Base-by-base conservation (phyloP, 768 basidiomycete genomes). In the Suillus tomentosus region DNA sequence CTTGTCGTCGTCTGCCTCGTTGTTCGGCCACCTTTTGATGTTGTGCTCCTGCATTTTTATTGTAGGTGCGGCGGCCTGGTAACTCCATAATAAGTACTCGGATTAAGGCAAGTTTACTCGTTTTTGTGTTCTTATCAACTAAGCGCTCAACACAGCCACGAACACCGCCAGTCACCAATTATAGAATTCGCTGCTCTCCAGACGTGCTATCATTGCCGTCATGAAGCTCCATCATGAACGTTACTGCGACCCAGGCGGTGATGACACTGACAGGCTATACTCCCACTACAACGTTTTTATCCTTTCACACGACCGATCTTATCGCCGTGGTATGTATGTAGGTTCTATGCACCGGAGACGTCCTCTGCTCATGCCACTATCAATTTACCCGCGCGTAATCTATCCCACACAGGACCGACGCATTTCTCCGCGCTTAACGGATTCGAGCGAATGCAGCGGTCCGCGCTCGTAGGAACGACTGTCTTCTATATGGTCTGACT, bases 1-100 rank as follows among this genome's bases (percentile, higher is more conserved):
- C 9, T 58, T 11, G 55, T 65, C 64, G 47, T 24, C 34, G 40
- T 62, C 37, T 55, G 17, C 13, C 51, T 36, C 53, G 64, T 62
- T 42, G 66, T 64, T 56, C 47, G 34, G 39, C 24, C 5, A 40
- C 24, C 15, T 9, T 15, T 40, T 17, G 22, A 39, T 40, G 37
- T 40, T 39, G 56, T 57, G 11, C 57, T 42, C 17, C 24, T 22
- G 0, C 10, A 22, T 17, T 27, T 37, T 9, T 19, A 58, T 40
- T 19, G 24, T 27, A 11, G 13, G 27, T 27, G 31, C 31, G 48
- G 24, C 17, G 51, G 27, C 17, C 27, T 17, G 24, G 15, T 39
- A 27, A 31, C 22, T 39, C 22, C 27, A 53, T 17, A 17, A 9
- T 27, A 13, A 17, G 17, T 51, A 13, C 31, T 56, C 9, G 54